A percentile compares a stretch with the other conserved stretches of the same genome.
Conservation (phyloP, 2,329 filamentous ascomycete species). For the Aspergillus terreus region DNA sequence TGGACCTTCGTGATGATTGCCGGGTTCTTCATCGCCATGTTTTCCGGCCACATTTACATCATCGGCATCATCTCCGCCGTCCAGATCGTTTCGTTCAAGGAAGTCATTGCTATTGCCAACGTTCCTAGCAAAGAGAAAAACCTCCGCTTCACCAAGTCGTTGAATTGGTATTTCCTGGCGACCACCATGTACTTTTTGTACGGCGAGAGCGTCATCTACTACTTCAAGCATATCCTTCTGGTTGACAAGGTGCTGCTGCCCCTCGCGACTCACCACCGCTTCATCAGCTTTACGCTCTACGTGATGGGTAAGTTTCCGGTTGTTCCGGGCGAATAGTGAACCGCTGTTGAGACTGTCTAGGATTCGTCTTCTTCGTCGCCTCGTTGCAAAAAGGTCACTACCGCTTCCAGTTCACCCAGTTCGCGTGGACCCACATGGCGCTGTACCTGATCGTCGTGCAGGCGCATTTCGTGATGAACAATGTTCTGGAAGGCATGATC, state of each 20-base stretch:
- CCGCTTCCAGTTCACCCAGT: constrained; percentile 98
- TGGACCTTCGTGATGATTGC: constrained; percentile 98
- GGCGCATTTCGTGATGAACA: constrained; percentile 99
- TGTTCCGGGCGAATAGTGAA: constrained; percentile 10
- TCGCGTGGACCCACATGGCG: constrained; percentile 99
- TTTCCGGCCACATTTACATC: constrained; percentile 96
- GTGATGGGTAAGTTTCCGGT: constrained; percentile 69
- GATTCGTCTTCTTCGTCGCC: constrained; percentile 96
- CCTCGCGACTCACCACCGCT: constrained; percentile 93
- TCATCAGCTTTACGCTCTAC: constrained; percentile 98
- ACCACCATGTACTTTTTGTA: constrained; percentile 99
- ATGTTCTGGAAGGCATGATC: constrained; percentile 98
- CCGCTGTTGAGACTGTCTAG: constrained; percentile 42
- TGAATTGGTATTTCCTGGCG: constrained; percentile 99
- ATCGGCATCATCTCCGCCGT: constrained; percentile 88
- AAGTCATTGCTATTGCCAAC: constrained; percentile 96
- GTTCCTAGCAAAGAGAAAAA: constrained; percentile 88
- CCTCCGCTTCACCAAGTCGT: constrained; percentile 86
- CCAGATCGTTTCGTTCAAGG: constrained; percentile 97
- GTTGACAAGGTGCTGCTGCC: constrained; percentile 91
- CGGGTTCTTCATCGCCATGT: constrained; percentile 85
- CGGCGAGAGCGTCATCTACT: constrained; percentile 98
- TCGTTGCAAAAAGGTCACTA: constrained; percentile 95
- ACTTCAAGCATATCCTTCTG: constrained; percentile 97
- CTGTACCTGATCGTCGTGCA: constrained; percentile 96